Evolutionary conservation across 495 filamentous ascomycete genomes (phyloP).

Genomic region (Aspergillus wentii): DNA sequence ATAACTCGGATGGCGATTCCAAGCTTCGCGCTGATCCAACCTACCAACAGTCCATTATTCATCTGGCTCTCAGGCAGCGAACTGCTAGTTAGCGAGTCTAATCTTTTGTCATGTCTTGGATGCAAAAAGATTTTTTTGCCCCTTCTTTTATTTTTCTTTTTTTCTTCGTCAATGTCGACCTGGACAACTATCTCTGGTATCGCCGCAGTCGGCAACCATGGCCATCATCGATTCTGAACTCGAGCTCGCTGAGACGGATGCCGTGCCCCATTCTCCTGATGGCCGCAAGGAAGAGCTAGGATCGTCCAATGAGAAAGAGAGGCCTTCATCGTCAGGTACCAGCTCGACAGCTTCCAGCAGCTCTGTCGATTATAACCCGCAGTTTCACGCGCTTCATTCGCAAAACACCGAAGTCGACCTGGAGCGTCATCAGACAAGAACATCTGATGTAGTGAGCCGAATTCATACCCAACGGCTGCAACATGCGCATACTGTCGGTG

Average conservation of each 20-base stretch:
- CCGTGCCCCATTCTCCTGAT: constrained; percentile 1
- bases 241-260: constrained; percentile 12
- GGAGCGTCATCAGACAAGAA: constrained; percentile 49
- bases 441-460: constrained; percentile 60
- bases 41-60: no score
- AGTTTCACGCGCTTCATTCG: constrained; percentile 26
- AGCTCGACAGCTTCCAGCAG: constrained; percentile 22
- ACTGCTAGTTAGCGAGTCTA: no score
- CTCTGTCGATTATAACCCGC: constrained; percentile 23
- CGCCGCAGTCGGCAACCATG: no score
- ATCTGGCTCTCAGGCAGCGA: no score
- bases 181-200: no score
- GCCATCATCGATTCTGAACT: constrained; percentile 2
- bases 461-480: constrained; percentile 52
- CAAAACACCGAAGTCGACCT: constrained; percentile 61
- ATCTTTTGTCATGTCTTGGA: no score
- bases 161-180: no score
- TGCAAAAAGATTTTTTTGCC: no score
- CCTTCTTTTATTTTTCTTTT: no score
- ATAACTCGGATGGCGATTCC: no score
- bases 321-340: constrained; percentile 17
- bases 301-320: constrained; percentile 6
- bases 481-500: constrained; percentile 32
- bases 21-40: no score
- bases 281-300: constrained; percentile 12